Evolutionary conservation across 2,329 filamentous ascomycete genomes (phyloP), one percentile per base, ranked within the genome.

Genomic region (Neurospora crassa): DNA sequence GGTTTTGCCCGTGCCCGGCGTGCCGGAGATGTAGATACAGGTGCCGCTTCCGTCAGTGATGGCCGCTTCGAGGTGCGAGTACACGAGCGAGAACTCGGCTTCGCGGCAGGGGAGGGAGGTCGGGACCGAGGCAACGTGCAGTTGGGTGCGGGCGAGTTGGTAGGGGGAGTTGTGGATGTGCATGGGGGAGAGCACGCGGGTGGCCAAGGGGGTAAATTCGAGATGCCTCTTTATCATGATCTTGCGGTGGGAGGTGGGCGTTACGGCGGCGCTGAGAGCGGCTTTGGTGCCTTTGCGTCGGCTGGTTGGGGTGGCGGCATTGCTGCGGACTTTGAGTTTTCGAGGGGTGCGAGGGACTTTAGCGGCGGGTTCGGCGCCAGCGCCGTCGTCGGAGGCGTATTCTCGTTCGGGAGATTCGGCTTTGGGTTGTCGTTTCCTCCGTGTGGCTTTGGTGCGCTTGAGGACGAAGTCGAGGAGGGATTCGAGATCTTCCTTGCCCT

Each of bases 1-100:
- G 1, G 96, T 99, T 81, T 99, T 99, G 40, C 96, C 96, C 0
- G 96, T 99, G 8, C 96, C 96, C 0, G 96, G 96, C 0, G 95
- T 98, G n/a, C 96, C 96, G 0, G 96, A 98, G 72, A 99, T 99
- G 82, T 99, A 99, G 78, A 99, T 98, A 80, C 96, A 99, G 40
- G 95, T 92, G 16, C 96, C 96, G 1, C 92, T 92, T 20, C 95
- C 96, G 75, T 97, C 95, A 16, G 91, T 91, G 78, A 99, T 99
- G 69, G 96, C 96, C 8, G 93, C 92, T 78, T 97, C 94, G 42
- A 99, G 89, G 79, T 98, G 93, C 5, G 92, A 92, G 78, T 98
- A 97, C 7, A 99, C 96, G 2, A 92, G 89, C 11, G 90, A 89
- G 80, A 99, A 99, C 79, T 99, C 96, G 42, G 89, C 89, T 78